These are phyloP conservation scores for Delitschia confertaspora DNA, from an alignment of 495 filamentous ascomycete species.

Conservation along the genomic window DNA sequence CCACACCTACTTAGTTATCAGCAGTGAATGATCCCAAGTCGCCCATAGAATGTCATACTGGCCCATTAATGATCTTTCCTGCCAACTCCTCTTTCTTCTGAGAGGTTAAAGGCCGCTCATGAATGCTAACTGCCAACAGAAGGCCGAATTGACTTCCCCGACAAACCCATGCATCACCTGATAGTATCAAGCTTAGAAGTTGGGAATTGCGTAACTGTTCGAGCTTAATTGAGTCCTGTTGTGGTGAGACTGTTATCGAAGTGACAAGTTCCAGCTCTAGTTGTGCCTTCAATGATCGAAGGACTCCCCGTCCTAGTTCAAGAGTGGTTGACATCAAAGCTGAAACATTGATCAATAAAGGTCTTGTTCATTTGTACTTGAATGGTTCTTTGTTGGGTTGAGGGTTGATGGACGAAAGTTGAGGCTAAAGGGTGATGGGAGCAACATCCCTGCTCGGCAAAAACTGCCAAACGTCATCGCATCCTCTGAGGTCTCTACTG, in stretches of 20 bases:
- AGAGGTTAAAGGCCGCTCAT: conserved; percentile 5
- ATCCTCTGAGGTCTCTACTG: neutral
- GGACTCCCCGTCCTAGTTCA: conserved; percentile 27
- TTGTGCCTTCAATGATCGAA: conserved; percentile 17
- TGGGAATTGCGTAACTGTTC: conserved; percentile 3
- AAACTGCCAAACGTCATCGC: conserved; percentile 5
- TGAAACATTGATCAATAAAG: conserved; percentile 6
- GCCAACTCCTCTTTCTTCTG: conserved; percentile 13
- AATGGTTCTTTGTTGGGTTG: neutral
- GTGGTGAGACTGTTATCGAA: conserved; percentile 21
- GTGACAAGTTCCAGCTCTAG: conserved; percentile 24
- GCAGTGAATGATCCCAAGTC: neutral
- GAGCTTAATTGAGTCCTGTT: conserved; percentile 12
- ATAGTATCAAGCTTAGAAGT: conserved; percentile 12
- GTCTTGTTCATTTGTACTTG: neutral
- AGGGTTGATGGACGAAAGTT: neutral
- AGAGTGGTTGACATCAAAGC: conserved; percentile 22
- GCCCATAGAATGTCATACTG: no score
- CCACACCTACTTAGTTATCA: conserved; percentile 23
- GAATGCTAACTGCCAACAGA: conserved; percentile 18
- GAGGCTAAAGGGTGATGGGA: neutral
- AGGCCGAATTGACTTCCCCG: conserved; percentile 27
- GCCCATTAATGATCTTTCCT: conserved; percentile 19
- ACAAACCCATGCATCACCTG: conserved; percentile 22
- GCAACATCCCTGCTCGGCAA: conserved; percentile 4